phyloP scores from a whole-genome alignment of 441 rosid genomes.

The Theobroma grandiflorum region DNA sequence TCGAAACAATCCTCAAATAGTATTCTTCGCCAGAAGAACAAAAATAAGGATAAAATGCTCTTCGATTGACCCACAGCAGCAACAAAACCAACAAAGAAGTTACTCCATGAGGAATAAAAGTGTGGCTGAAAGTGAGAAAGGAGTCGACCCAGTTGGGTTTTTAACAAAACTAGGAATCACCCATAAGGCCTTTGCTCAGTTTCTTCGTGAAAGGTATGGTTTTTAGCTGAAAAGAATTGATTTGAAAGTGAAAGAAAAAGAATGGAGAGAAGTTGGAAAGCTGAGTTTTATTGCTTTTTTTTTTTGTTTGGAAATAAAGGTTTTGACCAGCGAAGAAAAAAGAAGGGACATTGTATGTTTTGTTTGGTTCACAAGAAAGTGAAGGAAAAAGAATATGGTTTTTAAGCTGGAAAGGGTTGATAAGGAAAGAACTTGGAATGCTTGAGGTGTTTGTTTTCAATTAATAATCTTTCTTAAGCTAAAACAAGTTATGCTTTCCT shows the following conservation, averaged over 20 bases:
- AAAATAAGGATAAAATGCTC: slow-evolving; percentile 44
- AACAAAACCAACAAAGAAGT: slow-evolving; percentile 24
- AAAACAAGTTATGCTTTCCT: background rate
- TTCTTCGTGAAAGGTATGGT: slow-evolving; percentile 88
- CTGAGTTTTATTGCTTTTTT: background rate
- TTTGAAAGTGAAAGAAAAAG: slow-evolving; percentile 2
- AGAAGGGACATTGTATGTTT: background rate
- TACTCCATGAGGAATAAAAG: slow-evolving; percentile 41
- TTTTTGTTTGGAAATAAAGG: background rate
- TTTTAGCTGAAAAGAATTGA: slow-evolving; percentile 24
- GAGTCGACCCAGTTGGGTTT: slow-evolving; percentile 73
- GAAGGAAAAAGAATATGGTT: background rate
- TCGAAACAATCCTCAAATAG: slow-evolving; percentile 33
- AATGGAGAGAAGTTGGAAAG: background rate
- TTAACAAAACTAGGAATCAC: slow-evolving; percentile 72
- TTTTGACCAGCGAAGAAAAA: background rate
- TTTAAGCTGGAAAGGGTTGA: background rate
- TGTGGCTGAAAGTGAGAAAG: slow-evolving; percentile 49
- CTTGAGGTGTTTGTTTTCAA: slow-evolving; percentile 1
- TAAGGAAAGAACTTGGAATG: slow-evolving; percentile 17
- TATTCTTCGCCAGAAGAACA: slow-evolving; percentile 35
- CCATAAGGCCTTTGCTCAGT: slow-evolving; percentile 83
- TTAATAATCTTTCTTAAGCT: background rate
- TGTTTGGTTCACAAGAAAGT: slow-evolving; percentile 11
- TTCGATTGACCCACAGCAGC: slow-evolving; percentile 45